Base-by-base conservation (phyloP, 352 stramenopile genomes). In the Ochromonadaceae sp. region DNA sequence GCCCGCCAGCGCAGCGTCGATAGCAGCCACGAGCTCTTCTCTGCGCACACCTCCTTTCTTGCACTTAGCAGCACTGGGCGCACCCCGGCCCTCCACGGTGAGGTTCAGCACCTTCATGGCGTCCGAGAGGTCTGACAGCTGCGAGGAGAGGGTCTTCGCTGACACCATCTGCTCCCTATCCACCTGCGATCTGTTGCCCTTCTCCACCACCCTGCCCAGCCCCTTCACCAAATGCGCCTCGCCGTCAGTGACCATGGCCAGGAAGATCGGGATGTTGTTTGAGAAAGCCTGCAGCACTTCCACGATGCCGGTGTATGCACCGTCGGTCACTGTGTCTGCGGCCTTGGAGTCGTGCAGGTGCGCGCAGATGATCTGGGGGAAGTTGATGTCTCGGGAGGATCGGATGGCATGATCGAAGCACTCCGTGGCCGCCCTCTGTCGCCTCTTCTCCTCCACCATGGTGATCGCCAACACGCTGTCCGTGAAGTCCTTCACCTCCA, bases 201-300 rank as follows among this genome's bases (percentile, higher is more conserved):
- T 63, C 3, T 63, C 55, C 7, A 50, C 20, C 1, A 26, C 26
- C 31, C 25, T 4, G 17, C 3, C 5, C 15, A 63, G 31, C 20
- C 25, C 55, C 15, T 25, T 22, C 17, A 20, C 20, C 32, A 63
- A 50, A 3, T 1, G 1, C 34, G 3, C 38, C 22, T 63, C 3
- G 9, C 12, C 25, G 14, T 34, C 38, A 32, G 2, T 32, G 5
- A 63, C 9, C 22, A 52, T 12, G 9, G 20, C 10, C 2, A 63
- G 25, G 20, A 63, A 49, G 26, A 52, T 5, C 5, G 55, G 55
- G 32, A 60, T 44, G n/a, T 52, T 26, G 41, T 63, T 42, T 20
- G 17, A 14, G 31, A 60, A 60, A 7, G 52, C 43, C 30, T 12
- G 52, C 9, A 60, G 31, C 2, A 60, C 32, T 20, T 10, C 9